Evolutionary conservation across 441 rosid species (phyloP), one percentile per base, ranked within the genome.

Genomic region (Populus hybrid): DNA sequence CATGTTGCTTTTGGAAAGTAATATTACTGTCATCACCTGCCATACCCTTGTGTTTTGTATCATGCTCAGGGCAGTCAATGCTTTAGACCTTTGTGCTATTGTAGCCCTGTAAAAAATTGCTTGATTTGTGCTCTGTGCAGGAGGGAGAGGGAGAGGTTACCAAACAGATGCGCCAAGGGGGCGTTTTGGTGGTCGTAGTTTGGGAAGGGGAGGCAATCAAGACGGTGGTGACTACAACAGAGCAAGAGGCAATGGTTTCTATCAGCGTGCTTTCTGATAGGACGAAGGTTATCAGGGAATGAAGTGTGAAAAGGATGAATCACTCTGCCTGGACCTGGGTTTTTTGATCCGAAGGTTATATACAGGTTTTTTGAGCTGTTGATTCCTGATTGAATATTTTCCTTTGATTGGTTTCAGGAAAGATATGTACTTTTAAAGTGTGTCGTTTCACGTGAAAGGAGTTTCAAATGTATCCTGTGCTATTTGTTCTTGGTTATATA

Each of bases 121-220:
- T 34, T 42, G 1, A 9, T 20, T 65, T 70, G 4, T 65, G 28
- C 28, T 32, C 4, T 57, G 26, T 38, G 77, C 84, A 89, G 97
- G 94, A 87, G 97, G 97, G 79, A 84, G 97, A 28, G 95, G 99
- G 78, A 80, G 99, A 73, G 90, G 95, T 38, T 93, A 88, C 81
- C 96, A 82, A 80, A 75, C 87, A 14, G 98, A 94, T 40, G 83
- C 91, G 53, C 78, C 90, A 40, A 90, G 97, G 84, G 98, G 95
- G 32, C 91, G 97, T 70, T 88, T 84, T 76, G 91, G 97, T 78
- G 81, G 84, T 26, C 98, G 95, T 40, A 70, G 85, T 77, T 82
- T 79, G 68, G 92, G 97, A 63, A 88, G 97, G 84, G 95, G 94
- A 77, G 84, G 76, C 78, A 65, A 71, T 89, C 91, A 88, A 77